Conservation (phyloP, 1,284 basidiomycete species). For the Tilletia caries region DNA sequence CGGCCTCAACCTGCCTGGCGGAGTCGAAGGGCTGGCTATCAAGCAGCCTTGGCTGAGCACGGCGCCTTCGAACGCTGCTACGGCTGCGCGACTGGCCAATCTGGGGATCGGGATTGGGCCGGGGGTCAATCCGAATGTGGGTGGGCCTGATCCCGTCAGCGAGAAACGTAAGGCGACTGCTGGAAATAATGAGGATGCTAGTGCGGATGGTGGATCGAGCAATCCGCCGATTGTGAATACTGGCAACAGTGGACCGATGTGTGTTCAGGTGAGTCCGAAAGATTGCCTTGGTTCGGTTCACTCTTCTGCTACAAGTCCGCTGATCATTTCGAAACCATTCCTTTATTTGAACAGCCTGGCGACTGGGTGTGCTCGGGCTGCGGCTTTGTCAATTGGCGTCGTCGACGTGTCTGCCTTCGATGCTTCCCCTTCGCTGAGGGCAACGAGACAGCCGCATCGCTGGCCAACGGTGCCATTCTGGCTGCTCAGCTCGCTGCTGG, state of each 20-base stretch:
- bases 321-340: too few species aligned
- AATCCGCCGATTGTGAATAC: conserved; percentile 67
- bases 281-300: background rate
- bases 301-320: conserved; percentile 59
- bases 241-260: conserved; percentile 78
- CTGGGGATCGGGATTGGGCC: conserved; percentile 32
- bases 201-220: conserved; percentile 18
- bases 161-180: conserved; percentile 12
- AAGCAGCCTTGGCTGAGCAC: conserved; percentile 13
- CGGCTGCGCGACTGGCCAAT: conserved; percentile 16
- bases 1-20: conserved; percentile 2
- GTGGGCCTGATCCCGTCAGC: background rate
- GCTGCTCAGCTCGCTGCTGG: conserved; percentile 23
- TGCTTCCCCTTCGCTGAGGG: conserved; percentile 65
- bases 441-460: conserved; percentile 28
- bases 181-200: conserved; percentile 14
- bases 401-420: conserved; percentile 80
- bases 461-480: conserved; percentile 18
- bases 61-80: conserved; percentile 14
- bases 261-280: conserved; percentile 55
- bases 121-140: conserved; percentile 38
- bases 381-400: conserved; percentile 64
- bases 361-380: conserved; percentile 83
- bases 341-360: conserved; percentile 69
- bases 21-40: conserved; percentile 5